These are phyloP conservation scores for Teratosphaeria epicoccoides DNA, from an alignment of 2,329 filamentous ascomycete species.

Conservation along the genomic window DNA sequence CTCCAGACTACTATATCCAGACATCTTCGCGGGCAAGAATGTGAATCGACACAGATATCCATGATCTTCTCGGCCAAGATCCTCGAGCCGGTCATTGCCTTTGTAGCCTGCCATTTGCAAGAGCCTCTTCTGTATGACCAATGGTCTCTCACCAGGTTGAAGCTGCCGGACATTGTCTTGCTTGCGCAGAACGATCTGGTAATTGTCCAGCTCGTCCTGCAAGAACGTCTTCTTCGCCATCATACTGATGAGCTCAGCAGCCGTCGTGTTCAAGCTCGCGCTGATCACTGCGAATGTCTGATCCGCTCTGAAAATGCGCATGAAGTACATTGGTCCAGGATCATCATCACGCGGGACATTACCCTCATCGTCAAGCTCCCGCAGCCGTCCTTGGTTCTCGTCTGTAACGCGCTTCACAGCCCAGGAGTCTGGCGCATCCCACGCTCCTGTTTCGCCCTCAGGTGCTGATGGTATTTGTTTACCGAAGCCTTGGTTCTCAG, in stretches of 20 bases:
- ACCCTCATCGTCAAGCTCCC: constrained; percentile 58
- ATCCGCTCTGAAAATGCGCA: constrained; percentile 88
- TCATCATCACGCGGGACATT: constrained; percentile 58
- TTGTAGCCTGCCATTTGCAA: constrained; percentile 88
- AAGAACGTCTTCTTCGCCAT: constrained; percentile 91
- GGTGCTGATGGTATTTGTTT: constrained; percentile 5
- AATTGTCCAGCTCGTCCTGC: constrained; percentile 82
- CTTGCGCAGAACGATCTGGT: constrained; percentile 89
- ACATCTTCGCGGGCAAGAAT: constrained; percentile 82
- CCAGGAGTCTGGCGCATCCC: constrained; percentile 96
- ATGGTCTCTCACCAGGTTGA: constrained; percentile 64
- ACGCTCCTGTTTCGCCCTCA: constrained; percentile 42
- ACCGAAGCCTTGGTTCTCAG: constrained; percentile 24
- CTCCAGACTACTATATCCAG: constrained; percentile 61
- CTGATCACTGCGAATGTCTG: constrained; percentile 90
- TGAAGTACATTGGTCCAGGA: constrained; percentile 70
- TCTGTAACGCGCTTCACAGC: constrained; percentile 66
- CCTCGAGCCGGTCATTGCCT: constrained; percentile 75
- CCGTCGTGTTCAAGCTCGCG: constrained; percentile 70
- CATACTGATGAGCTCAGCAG: constrained; percentile 77
- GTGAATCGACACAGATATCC: constrained; percentile 94
- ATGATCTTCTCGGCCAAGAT: constrained; percentile 92
- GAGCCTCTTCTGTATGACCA: constrained; percentile 83
- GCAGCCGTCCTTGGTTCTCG: constrained; percentile 47
- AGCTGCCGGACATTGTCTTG: constrained; percentile 81